Conservation (phyloP, 2,329 filamentous ascomycete genomes). For the Colletotrichum filicis region DNA sequence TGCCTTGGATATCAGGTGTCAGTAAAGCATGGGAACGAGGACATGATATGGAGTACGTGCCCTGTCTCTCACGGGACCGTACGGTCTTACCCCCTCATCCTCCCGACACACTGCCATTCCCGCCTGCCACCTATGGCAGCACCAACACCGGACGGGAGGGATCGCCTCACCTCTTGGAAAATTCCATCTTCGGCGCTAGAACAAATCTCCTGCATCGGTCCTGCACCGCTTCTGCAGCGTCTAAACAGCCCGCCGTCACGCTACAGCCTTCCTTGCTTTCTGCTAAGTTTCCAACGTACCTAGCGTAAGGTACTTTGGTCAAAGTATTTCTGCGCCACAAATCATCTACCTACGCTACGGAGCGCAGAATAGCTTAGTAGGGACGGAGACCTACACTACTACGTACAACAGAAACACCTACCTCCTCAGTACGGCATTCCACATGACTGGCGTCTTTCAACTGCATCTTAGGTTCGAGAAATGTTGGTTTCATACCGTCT, state of each 20-base stretch:
- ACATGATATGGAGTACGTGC: too few species aligned
- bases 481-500: background rate
- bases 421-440: background rate
- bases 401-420: background rate
- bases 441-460: background rate
- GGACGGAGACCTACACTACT: too few species aligned
- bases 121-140: background rate
- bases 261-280: background rate
- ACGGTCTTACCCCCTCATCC: background rate
- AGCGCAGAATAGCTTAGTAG: too few species aligned
- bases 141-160: background rate
- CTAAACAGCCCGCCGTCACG: background rate
- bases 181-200: conserved; percentile 34
- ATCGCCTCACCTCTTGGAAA: conserved; percentile 16
- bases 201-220: conserved; percentile 23
- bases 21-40: too few species aligned
- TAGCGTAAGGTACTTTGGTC: background rate
- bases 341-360: background rate
- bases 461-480: background rate
- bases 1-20: too few species aligned
- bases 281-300: background rate
- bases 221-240: background rate
- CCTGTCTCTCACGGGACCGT: too few species aligned
- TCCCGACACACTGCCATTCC: background rate
- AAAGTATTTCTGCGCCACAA: background rate